Evolutionary conservation across 768 basidiomycete species (phyloP).

Genomic region (Erythrobasidium yunnanense): DNA sequence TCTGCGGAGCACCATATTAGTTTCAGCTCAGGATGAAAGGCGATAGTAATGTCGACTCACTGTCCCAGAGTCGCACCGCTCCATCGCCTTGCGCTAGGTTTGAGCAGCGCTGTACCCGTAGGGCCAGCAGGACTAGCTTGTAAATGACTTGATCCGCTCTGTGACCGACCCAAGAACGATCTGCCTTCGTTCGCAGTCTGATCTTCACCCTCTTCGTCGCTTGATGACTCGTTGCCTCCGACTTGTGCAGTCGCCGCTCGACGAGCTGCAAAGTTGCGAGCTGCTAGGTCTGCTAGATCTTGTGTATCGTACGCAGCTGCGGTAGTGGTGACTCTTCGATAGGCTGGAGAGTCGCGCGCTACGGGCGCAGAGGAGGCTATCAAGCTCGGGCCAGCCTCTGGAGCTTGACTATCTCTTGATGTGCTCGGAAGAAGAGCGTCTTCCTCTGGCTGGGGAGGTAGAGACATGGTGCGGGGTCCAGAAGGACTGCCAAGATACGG

Average conservation of each 20-base stretch:
- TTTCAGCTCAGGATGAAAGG: background rate
- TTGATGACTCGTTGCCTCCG: too few species aligned
- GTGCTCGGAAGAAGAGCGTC: too few species aligned
- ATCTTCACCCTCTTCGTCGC: background rate
- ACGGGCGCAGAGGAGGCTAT: conserved; percentile 2
- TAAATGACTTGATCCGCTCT: background rate
- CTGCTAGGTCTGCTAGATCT: conserved; percentile 4
- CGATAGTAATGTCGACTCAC: too few species aligned
- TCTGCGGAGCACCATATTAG: background rate
- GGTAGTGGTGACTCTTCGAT: conserved; percentile 14
- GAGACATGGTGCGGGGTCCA: background rate
- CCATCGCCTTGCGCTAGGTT: background rate
- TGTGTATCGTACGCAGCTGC: conserved; percentile 10
- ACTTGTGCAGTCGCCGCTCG: too few species aligned
- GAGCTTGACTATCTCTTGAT: too few species aligned
- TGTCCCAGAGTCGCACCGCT: conserved; percentile 11
- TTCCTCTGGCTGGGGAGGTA: too few species aligned
- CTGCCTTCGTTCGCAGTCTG: background rate
- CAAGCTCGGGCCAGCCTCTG: too few species aligned
- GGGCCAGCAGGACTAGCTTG: background rate
- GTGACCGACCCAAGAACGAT: conserved; percentile 5
- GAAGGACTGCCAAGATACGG: conserved; percentile 1
- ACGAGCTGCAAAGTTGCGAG: too few species aligned
- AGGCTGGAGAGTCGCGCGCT: background rate
- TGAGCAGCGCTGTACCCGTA: background rate